These are phyloP conservation scores for Ganoderma sp. DNA, from an alignment of 1,284 basidiomycete genomes.

Conservation along the genomic window DNA sequence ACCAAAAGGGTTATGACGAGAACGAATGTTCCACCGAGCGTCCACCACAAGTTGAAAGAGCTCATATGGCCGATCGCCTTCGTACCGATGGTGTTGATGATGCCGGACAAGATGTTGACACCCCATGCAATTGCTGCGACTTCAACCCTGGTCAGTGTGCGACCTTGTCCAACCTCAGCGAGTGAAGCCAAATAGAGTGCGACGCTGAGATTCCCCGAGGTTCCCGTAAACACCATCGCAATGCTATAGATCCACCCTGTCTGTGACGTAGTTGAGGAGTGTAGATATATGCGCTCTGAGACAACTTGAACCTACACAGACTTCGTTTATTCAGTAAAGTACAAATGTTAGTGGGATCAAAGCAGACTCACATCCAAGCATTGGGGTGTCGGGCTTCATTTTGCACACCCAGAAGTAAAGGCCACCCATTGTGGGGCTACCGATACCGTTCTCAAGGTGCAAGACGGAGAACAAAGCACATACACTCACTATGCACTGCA, in stretches of 20 bases:
- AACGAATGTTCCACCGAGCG: constrained; percentile 62
- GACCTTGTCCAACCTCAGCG: constrained; percentile 54
- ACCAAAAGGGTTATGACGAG: constrained; percentile 61
- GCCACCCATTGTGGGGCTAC: constrained; percentile 61
- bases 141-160: constrained; percentile 54
- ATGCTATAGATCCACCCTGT: constrained; percentile 69
- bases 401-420: constrained; percentile 71
- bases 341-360: neutral
- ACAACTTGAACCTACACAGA: constrained; percentile 34
- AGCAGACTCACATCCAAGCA: constrained; percentile 56
- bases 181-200: constrained; percentile 62
- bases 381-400: constrained; percentile 61
- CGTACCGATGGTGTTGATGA: constrained; percentile 60
- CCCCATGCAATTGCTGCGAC: constrained; percentile 63
- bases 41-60: constrained; percentile 66
- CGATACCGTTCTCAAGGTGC: neutral
- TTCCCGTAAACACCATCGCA: constrained; percentile 66
- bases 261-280: constrained; percentile 36
- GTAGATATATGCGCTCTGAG: neutral
- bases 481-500: constrained; percentile 61
- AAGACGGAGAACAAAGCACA: neutral
- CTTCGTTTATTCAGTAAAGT: constrained; percentile 19
- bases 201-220: constrained; percentile 62
- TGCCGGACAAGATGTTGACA: constrained; percentile 59
- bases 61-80: constrained; percentile 64